Evolutionary conservation across 345 rosid species (phyloP), one percentile per base, ranked within the genome.

Genomic region (Arabis hirsuta): DNA sequence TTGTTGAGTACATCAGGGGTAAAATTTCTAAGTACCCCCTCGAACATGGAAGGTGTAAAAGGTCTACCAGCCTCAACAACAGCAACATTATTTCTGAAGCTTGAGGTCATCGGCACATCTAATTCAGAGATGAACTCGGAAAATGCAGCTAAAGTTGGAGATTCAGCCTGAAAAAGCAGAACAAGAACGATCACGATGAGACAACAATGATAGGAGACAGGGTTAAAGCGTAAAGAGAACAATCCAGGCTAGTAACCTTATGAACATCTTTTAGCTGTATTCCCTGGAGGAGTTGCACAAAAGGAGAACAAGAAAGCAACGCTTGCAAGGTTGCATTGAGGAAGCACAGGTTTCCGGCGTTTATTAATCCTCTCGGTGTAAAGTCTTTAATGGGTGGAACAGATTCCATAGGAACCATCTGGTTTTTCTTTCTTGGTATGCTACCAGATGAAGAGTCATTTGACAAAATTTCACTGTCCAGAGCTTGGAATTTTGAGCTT

Each of bases 281-380:
- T 53, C 82, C 83, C 73, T 82, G 86, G 81, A 95, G 81, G 45
- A 95, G 96, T 80, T 64, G 91, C 65, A 90, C 87, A 70, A 95
- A 95, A 63, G 92, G 97, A 54, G 92, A 80, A 78, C 99, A 91
- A 12, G 96, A 87, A 39, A 91, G 74, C 14, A 91, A 84, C 59
- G 99, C 98, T 76, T 95, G 99, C 61, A 95, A 72, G 48, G 99
- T 88, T 7, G 99, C 85, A 76, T 86, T 95, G 54, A 91, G 97
- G 80, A 95, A 95, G 76, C 99, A 95, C 72, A 87, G 62, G 77
- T 95, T 95, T 45, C 99, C 97, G 0, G 84, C 82, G 74, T 95
- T 95, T 55, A 90, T 85, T 59, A 95, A 84, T 63, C 99, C 99
- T 62, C 90, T 89, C 2, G 97, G 97, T 38, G 79, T 72, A 29